Evolutionary conservation across 768 basidiomycete species (phyloP), one percentile per base, ranked within the genome.

Genomic region (Chalciporus sphaerocephalus): DNA sequence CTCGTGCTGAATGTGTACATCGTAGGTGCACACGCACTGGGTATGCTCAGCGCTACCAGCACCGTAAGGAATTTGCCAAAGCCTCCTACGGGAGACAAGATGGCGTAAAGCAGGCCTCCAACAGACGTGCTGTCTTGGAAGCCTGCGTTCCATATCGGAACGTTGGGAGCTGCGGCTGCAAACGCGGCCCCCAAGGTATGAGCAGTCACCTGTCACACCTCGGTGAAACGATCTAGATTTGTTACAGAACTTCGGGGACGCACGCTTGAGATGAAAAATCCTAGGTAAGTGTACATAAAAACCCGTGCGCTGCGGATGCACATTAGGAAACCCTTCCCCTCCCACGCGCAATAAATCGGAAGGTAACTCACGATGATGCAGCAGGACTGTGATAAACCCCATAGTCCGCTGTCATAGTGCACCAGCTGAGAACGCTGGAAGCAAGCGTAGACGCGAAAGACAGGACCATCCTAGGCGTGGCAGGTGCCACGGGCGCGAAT

Each of bases 1-100:
- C 72, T 74, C 16, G 76, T 72, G 16, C 70, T 67, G 54, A 73
- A 76, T 11, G 74, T 73, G 57, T 83, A 83, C 68, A 81, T 78
- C 30, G 78, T 78, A 0, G 79, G 80, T 2, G 77, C 78, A 30
- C 75, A 74, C 38, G 80, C 79, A 48, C 74, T 75, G 9, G 75
- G 73, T 27, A 80, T 71, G 40, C 69, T 74, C 41, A 83, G 62
- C 18, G 80, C 78, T 36, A 80, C 64, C 18, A 83, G 50, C 28
- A 75, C 72, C 0, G 69, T 69, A 23, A 78, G 64, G 60, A 77
- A 71, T 53, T 70, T 69, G 39, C 74, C 73, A 40, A 76, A 77
- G 1, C 67, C 63, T 6, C 74, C 73, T 0, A 70, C 53, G 3
- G 71, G 70, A 0, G 54, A 42, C 38, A 75, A 52, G 10, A 74